Percentiles rank a stretch among this genome's conserved stretches.
These are phyloP conservation scores for Aspergillus sp. DNA, from an alignment of 2,329 filamentous ascomycete genomes.

Conservation along the genomic window DNA sequence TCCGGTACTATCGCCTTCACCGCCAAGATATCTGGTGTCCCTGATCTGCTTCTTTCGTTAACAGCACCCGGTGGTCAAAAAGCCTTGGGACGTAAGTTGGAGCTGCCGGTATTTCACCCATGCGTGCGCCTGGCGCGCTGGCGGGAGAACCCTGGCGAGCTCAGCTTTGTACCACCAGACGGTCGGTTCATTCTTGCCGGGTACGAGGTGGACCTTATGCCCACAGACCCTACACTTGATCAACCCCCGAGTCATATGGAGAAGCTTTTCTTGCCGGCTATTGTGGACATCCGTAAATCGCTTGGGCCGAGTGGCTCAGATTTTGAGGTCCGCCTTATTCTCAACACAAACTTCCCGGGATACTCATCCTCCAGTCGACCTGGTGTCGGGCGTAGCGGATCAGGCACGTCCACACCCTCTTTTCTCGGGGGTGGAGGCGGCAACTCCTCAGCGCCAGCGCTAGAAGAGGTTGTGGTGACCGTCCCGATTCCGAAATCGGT, in stretches of 20 bases:
- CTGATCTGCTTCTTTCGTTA: conserved; percentile 81
- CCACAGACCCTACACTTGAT: conserved; percentile 63
- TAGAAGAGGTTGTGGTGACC: conserved; percentile 77
- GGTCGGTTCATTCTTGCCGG: conserved; percentile 90
- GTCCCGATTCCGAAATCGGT: conserved; percentile 79
- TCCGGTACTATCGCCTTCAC: conserved; percentile 95
- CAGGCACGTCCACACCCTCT: conserved; percentile 51
- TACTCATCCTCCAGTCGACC: conserved; percentile 44
- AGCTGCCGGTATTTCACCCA: conserved; percentile 92
- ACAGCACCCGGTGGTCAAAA: conserved; percentile 80
- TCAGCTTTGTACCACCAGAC: conserved; percentile 96
- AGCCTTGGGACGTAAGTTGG: conserved; percentile 72
- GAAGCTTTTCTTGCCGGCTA: conserved; percentile 77
- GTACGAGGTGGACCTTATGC: conserved; percentile 90
- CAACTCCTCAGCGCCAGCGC: conserved; percentile 59
- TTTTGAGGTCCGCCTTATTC: conserved; percentile 80
- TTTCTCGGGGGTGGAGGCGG: conserved; percentile 55
- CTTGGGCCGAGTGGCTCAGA: conserved; percentile 75
- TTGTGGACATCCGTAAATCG: conserved; percentile 77
- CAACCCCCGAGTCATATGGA: conserved; percentile 57
- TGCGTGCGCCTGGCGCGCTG: conserved; percentile 89
- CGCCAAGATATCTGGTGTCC: conserved; percentile 89
- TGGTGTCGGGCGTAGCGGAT: conserved; percentile 43
- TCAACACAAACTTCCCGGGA: conserved; percentile 66
- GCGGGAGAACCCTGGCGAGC: conserved; percentile 82